A percentile compares a stretch with the other conserved stretches of the same genome.
These are phyloP conservation scores for Coemansia reversa DNA, from an alignment of 192 early-diverging fungal genomes.

Conservation along the genomic window DNA sequence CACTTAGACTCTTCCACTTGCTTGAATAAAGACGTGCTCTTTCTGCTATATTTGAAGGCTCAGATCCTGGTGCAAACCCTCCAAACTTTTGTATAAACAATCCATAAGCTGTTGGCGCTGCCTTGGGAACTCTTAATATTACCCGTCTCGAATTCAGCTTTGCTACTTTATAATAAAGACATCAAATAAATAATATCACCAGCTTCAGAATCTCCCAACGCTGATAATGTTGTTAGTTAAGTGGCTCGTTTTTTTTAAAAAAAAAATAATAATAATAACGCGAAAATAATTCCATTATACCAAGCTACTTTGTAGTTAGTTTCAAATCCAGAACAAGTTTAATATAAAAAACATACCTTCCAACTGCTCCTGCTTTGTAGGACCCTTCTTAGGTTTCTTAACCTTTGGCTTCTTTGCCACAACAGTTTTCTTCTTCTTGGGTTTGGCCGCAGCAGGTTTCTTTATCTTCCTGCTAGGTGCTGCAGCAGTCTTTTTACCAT, in stretches of 20 bases:
- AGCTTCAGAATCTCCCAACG: not conserved
- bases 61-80: not conserved
- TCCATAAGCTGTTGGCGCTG: constrained; percentile 5
- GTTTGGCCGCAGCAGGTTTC: constrained; percentile 1
- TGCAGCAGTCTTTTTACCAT: constrained; percentile 11
- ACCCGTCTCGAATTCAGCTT: constrained; percentile 13
- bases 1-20: constrained; percentile 25
- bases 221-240: not conserved
- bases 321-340: not conserved
- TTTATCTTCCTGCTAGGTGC: not conserved
- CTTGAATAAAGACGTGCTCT: constrained; percentile 9
- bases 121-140: constrained; percentile 16
- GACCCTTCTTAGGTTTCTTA: constrained; percentile 11
- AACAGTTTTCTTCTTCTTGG: constrained; percentile 9
- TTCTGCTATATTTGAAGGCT: constrained; percentile 7
- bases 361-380: constrained; percentile 26
- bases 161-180: constrained; percentile 4
- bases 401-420: constrained; percentile 11
- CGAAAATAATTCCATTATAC: not conserved
- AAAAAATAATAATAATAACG: too few relatives aligned
- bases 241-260: not conserved
- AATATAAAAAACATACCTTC: constrained; percentile 30
- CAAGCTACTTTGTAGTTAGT: not conserved
- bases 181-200: not conserved
- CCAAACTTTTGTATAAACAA: constrained; percentile 12